Evolutionary conservation across 1,284 basidiomycete genomes (phyloP).

Genomic region (Malassezia nana): DNA sequence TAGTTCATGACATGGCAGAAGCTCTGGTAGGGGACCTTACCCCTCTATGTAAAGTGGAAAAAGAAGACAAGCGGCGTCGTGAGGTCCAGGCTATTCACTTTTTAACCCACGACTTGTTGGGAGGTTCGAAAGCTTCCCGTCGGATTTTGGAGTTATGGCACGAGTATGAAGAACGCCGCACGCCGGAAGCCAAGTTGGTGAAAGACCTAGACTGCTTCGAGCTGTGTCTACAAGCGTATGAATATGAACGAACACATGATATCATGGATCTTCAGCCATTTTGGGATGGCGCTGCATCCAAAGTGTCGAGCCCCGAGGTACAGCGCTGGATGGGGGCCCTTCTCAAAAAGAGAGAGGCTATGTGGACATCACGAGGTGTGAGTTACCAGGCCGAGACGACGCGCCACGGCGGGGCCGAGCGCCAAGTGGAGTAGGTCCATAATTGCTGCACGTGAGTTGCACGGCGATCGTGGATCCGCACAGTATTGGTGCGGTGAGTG

Average conservation of each 20-base stretch:
- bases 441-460: background rate
- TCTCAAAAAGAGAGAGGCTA: constrained; percentile 6
- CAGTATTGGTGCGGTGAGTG: background rate
- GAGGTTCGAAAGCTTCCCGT: constrained; percentile 65
- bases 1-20: constrained; percentile 92
- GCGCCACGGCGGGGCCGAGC: background rate
- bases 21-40: constrained; percentile 93
- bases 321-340: constrained; percentile 21
- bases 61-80: constrained; percentile 65
- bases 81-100: constrained; percentile 79
- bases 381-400: constrained; percentile 1
- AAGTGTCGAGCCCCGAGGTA: constrained; percentile 28
- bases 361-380: constrained; percentile 10
- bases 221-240: constrained; percentile 62
- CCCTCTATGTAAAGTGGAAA: constrained; percentile 73
- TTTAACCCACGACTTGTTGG: constrained; percentile 69
- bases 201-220: constrained; percentile 94
- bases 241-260: constrained; percentile 48
- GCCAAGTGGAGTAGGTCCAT: background rate
- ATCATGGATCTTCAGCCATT: constrained; percentile 44
- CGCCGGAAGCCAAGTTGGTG: constrained; percentile 76
- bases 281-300: constrained; percentile 24
- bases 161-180: constrained; percentile 82
- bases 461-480: background rate
- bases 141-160: constrained; percentile 71